Evolutionary conservation across 495 filamentous ascomycete species (phyloP), one percentile per base, ranked within the genome.

Genomic region (Penicillium nucicola): DNA sequence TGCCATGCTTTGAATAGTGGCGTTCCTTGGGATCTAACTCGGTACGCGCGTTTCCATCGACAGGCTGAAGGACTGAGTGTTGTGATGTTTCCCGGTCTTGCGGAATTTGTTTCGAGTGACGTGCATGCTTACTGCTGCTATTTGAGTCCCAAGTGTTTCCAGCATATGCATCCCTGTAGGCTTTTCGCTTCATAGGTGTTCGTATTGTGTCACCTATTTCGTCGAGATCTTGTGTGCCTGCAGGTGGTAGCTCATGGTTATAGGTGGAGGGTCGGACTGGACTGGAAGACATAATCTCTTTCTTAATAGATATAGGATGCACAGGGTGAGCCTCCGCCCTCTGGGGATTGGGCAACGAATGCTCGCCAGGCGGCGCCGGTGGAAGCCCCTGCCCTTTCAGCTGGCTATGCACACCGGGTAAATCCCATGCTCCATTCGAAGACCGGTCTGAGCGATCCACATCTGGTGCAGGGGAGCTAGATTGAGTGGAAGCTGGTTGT

Each of bases 211-310:
- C 64, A 18, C 81, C 83, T 41, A 87, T 78, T 43, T 86, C 82
- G 66, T 93, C 88, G 10, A 92, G 74, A 64, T 93, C 89, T 28
- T 90, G 77, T 45, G 85, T 90, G 25, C 65, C 63, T 25, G 54
- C 50, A n/a, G 51, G 56, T 36, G 34, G 54, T 19, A 23, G 49
- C 30, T 45, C 50, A 20, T 37, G 41, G 12, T 23, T 40, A 17
- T 52, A 5, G 0, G 48, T 46, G 19, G 42, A 42, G 13, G 53
- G 80, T 71, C 45, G 79, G 57, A 58, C 8, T 19, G 64, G 64
- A 32, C 65, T 68, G 34, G 70, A 67, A 20, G 66, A 67, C 39
- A 67, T 32, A 17, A 50, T 54, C 45, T 74, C 67, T 33, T 56
- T 58, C 44, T 74, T 74, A 25, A 71, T 50, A 11, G 52, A 34